Base-by-base conservation (phyloP, 1,284 basidiomycete genomes). In the Irpex sp. region DNA sequence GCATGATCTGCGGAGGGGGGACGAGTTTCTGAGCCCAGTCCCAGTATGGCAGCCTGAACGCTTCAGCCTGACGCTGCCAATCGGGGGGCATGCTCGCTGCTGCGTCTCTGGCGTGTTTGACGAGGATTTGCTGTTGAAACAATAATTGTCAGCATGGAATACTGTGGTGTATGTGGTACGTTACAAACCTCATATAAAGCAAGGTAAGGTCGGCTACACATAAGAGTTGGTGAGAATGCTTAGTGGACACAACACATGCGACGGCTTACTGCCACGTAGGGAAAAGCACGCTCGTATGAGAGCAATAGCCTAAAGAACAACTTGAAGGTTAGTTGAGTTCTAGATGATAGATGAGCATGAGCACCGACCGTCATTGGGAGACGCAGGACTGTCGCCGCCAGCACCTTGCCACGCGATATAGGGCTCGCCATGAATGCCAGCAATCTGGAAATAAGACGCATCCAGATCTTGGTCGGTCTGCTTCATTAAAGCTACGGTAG, bases 381-480 rank as follows among this genome's bases (percentile, higher is more conserved):
- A 15, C 7, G 47, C 47, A 19, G 47, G 47, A 13, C 65, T 57
- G 1, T 63, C 63, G 11, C 74, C 68, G 2, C 73, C 75, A 17
- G 76, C 72, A 7, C 73, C 77, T 59, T 80, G 74, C 81, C 81
- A 84, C 3, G 70, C 67, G 8, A 71, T 68, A 61, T 75, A 79
- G 0, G 83, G 83, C 11, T 79, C 66, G 4, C 82, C 83, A 63
- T 84, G 82, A 59, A 84, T 84, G n/a, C 81, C 79, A 5, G 71
- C 76, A 55, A 83, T 73, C 57, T 77, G 75, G 72, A 81, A 83
- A 71, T 76, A 79, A 5, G 81, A 82, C 4, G 72, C 57, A 5
- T 78, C 66, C 35, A 37, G 26, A 49, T 59, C 64, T 65, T 81
- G 77, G 5, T 71, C 64, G 2, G 69, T 65, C 1, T 70, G 66